Evolutionary conservation across 2,329 filamentous ascomycete species (phyloP).

Genomic region (Cladobotryum mycophilum): DNA sequence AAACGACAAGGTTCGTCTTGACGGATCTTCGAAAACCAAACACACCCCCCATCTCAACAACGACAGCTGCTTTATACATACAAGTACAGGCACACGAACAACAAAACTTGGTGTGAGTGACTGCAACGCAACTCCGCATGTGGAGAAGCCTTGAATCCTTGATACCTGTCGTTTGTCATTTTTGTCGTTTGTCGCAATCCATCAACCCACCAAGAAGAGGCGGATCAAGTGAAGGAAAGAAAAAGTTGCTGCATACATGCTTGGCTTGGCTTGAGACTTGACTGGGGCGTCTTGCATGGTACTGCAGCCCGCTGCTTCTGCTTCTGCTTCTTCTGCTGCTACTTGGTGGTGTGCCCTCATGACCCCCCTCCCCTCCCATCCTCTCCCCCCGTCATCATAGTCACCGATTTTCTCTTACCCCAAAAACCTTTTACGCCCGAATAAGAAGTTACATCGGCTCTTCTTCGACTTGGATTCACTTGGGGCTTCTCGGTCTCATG

Average conservation of each 20-base stretch:
- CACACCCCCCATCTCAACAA: background rate
- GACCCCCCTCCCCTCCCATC: conserved; percentile 1
- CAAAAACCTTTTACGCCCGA: conserved; percentile 8
- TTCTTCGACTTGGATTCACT: conserved; percentile 8
- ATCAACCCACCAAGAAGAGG: background rate
- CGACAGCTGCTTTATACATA: background rate
- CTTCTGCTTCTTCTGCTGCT: background rate
- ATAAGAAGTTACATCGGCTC: conserved; percentile 10
- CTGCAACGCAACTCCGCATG: conserved; percentile 12
- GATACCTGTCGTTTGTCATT: background rate
- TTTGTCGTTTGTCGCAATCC: no score
- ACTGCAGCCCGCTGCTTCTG: background rate
- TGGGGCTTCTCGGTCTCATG: conserved; percentile 11
- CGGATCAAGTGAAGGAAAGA: conserved; percentile 2
- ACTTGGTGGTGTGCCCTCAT: conserved; percentile 1
- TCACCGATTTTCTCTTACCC: conserved; percentile 1
- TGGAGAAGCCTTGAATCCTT: conserved; percentile 1
- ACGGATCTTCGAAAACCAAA: background rate
- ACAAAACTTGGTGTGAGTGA: conserved; percentile 7
- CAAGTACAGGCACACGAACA: background rate
- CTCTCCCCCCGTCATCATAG: background rate
- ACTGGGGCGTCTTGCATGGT: background rate
- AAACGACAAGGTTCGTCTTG: background rate
- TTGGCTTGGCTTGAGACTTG: background rate
- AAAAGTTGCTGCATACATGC: conserved; percentile 6